These are phyloP conservation scores for Phlebiopsis gigantea DNA, from an alignment of 768 basidiomycete species.

Conservation along the genomic window DNA sequence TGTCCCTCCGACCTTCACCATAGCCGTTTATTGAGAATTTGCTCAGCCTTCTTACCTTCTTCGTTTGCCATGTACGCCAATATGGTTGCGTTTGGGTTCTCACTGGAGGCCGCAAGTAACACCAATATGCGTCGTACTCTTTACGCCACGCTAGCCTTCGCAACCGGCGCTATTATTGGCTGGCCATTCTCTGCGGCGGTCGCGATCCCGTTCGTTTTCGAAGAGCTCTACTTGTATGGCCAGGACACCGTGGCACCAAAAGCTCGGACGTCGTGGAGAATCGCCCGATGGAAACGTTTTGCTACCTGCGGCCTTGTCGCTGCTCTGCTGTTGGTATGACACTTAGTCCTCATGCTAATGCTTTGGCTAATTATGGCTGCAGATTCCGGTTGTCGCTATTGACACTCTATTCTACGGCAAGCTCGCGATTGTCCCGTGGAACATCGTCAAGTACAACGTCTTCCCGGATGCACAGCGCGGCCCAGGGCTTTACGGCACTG, in stretches of 20 bases:
- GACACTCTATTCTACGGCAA: slow-evolving; percentile 88
- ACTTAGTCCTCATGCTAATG: neutral
- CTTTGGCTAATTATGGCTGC: neutral
- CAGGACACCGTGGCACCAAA: slow-evolving; percentile 55
- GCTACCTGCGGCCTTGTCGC: slow-evolving; percentile 49
- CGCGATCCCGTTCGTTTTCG: slow-evolving; percentile 83
- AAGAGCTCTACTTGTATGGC: slow-evolving; percentile 79
- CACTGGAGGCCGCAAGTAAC: slow-evolving; percentile 51
- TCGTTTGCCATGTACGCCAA: slow-evolving; percentile 92
- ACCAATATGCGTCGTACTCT: slow-evolving; percentile 52
- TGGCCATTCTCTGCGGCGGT: slow-evolving; percentile 96
- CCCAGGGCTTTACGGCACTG: slow-evolving; percentile 91
- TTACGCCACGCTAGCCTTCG: slow-evolving; percentile 65
- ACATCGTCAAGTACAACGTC: slow-evolving; percentile 91
- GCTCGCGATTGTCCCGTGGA: slow-evolving; percentile 79
- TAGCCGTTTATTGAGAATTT: slow-evolving; percentile 9
- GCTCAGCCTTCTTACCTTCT: slow-evolving; percentile 85
- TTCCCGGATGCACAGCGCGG: slow-evolving; percentile 76
- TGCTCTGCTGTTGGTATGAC: slow-evolving; percentile 56
- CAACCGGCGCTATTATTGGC: slow-evolving; percentile 81
- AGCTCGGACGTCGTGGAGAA: slow-evolving; percentile 46
- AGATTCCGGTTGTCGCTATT: slow-evolving; percentile 81
- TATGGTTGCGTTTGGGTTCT: slow-evolving; percentile 71
- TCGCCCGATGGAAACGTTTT: slow-evolving; percentile 56
- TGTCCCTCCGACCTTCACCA: slow-evolving; percentile 6